Evolutionary conservation across 2,329 filamentous ascomycete genomes (phyloP).

Genomic region (Hymenoscyphus infarciens): DNA sequence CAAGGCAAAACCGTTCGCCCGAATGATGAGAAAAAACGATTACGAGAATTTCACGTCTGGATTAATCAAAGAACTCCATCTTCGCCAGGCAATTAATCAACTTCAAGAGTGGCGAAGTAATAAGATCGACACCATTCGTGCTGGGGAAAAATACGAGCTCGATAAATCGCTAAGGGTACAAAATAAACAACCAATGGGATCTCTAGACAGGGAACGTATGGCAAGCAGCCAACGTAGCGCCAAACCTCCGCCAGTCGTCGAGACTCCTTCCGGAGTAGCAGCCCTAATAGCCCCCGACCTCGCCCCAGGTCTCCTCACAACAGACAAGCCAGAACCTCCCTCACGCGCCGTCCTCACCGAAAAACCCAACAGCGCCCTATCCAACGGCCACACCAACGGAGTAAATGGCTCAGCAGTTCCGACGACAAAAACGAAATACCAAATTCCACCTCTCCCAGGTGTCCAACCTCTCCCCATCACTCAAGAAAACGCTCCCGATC

Average conservation of each 20-base stretch:
- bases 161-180: slow-evolving; percentile 79
- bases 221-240: slow-evolving; percentile 67
- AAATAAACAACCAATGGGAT: slow-evolving; percentile 67
- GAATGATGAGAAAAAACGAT: slow-evolving; percentile 93
- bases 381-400: slow-evolving; percentile 52
- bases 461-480: slow-evolving; percentile 42
- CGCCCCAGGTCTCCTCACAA: slow-evolving; percentile 50
- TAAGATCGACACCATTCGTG: slow-evolving; percentile 78
- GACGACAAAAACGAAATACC: slow-evolving; percentile 48
- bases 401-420: slow-evolving; percentile 38
- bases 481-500: slow-evolving; percentile 64
- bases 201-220: slow-evolving; percentile 77
- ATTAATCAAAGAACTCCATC: slow-evolving; percentile 83
- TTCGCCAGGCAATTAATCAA: slow-evolving; percentile 84
- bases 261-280: slow-evolving; percentile 71
- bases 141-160: slow-evolving; percentile 86
- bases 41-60: slow-evolving; percentile 84
- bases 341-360: slow-evolving; percentile 11
- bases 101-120: slow-evolving; percentile 90
- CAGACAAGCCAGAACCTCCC: slow-evolving; percentile 12
- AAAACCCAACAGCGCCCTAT: slow-evolving; percentile 45
- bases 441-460: slow-evolving; percentile 45
- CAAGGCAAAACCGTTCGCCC: slow-evolving; percentile 91
- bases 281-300: slow-evolving; percentile 77
- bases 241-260: slow-evolving; percentile 59